These are phyloP conservation scores for Pholiota molesta DNA, from an alignment of 768 basidiomycete species.

Conservation along the genomic window DNA sequence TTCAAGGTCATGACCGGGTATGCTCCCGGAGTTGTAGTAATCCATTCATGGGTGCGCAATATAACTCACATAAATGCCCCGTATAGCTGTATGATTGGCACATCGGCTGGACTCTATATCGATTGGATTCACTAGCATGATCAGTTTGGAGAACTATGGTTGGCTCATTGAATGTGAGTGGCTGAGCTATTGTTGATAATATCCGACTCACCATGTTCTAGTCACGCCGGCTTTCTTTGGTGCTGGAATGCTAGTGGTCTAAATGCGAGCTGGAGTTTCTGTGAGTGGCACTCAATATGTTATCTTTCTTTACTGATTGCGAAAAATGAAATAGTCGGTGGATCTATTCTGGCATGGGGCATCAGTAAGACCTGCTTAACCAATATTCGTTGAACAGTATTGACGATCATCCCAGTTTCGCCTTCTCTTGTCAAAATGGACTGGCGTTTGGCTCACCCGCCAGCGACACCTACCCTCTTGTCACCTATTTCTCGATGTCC, in stretches of 20 bases:
- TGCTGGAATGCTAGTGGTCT: slow-evolving; percentile 61
- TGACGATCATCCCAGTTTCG: slow-evolving; percentile 38
- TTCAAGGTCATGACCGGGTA: slow-evolving; percentile 60
- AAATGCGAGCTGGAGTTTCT: slow-evolving; percentile 60
- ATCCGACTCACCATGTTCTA: slow-evolving; percentile 15
- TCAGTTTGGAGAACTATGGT: slow-evolving; percentile 59
- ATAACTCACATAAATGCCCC: background rate
- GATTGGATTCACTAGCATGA: slow-evolving; percentile 64
- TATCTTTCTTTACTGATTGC: background rate
- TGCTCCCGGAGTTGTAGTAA: slow-evolving; percentile 57
- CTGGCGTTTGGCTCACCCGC: slow-evolving; percentile 44
- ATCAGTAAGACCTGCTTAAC: slow-evolving; percentile 40
- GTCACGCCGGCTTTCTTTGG: slow-evolving; percentile 62
- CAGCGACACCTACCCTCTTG: slow-evolving; percentile 43
- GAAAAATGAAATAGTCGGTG: slow-evolving; percentile 40
- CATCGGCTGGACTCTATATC: slow-evolving; percentile 61
- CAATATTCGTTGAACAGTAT: background rate
- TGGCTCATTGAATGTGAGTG: slow-evolving; percentile 57
- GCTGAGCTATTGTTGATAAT: background rate
- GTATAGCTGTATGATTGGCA: slow-evolving; percentile 64
- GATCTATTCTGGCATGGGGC: slow-evolving; percentile 61
- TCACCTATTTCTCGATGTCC: slow-evolving; percentile 48
- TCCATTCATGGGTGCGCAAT: background rate
- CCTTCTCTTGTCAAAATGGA: slow-evolving; percentile 57
- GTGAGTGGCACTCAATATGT: slow-evolving; percentile 34